phyloP scores from a whole-genome alignment of 2,329 filamentous ascomycete genomes.

The Penicillium sp. region DNA sequence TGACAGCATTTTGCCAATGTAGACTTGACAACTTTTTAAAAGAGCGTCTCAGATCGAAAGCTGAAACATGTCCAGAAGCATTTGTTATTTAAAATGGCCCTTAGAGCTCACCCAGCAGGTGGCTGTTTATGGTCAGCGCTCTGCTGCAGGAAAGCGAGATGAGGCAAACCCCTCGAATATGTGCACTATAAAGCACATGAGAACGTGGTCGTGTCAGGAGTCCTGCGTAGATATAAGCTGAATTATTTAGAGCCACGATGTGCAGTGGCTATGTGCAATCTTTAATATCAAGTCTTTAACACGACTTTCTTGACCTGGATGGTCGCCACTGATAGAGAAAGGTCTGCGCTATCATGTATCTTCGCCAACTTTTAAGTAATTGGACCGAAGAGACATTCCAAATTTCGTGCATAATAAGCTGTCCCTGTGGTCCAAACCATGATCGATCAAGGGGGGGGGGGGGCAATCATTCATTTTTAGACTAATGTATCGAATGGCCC shows the following conservation, averaged over 20 bases:
- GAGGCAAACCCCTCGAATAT: not conserved
- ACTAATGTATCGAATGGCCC: not conserved
- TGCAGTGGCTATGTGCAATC: too few relatives aligned
- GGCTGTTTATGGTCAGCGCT: not conserved
- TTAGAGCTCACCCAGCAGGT: not conserved
- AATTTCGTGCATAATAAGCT: not conserved
- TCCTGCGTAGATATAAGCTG: too few relatives aligned
- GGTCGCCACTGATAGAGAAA: not conserved
- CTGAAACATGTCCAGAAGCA: not conserved
- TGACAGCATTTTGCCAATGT: not conserved
- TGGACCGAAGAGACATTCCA: not conserved
- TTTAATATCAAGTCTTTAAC: too few relatives aligned
- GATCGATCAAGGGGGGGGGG: not conserved
- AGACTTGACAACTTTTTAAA: not conserved
- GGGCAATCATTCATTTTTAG: not conserved
- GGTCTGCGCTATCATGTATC: not conserved
- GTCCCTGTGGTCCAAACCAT: not conserved
- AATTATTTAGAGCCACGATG: not conserved
- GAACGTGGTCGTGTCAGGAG: not conserved
- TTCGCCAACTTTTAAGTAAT: not conserved
- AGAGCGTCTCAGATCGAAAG: not conserved
- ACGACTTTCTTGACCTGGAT: not conserved
- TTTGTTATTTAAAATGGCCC: not conserved
- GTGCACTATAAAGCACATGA: not conserved
- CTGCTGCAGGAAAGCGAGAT: not conserved